Evolutionary conservation across 1,284 basidiomycete genomes (phyloP).

Genomic region (Microstroma glucosiphilum): DNA sequence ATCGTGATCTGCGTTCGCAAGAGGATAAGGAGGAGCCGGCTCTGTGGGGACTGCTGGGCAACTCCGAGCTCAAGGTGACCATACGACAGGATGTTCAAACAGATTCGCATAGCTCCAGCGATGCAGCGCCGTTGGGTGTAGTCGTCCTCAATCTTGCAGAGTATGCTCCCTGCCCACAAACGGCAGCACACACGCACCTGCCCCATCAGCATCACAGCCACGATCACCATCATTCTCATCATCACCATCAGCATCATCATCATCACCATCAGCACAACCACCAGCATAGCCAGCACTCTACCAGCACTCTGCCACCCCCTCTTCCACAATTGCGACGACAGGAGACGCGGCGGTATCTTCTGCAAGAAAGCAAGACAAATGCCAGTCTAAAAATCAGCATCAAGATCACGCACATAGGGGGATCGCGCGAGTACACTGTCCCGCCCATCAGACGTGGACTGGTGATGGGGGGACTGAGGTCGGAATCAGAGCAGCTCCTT

Average conservation of each 20-base stretch:
- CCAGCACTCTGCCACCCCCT: slow-evolving; percentile 18
- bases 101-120: slow-evolving; percentile 18
- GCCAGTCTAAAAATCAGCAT: slow-evolving; percentile 67
- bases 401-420: slow-evolving; percentile 60
- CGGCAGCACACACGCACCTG: slow-evolving; percentile 8
- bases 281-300: not conserved
- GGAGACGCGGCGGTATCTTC: slow-evolving; percentile 65
- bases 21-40: slow-evolving; percentile 7
- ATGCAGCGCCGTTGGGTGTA: slow-evolving; percentile 56
- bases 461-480: slow-evolving; percentile 19
- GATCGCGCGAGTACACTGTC: slow-evolving; percentile 59
- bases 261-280: slow-evolving; percentile 20
- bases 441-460: slow-evolving; percentile 49
- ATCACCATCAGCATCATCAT: slow-evolving; percentile 24
- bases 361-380: slow-evolving; percentile 70
- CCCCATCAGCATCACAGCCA: slow-evolving; percentile 29
- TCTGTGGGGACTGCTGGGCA: slow-evolving; percentile 29
- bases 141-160: slow-evolving; percentile 68
- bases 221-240: slow-evolving; percentile 28
- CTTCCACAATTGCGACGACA: slow-evolving; percentile 22
- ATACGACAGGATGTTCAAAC: slow-evolving; percentile 17
- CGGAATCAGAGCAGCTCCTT: slow-evolving; percentile 11
- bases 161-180: slow-evolving; percentile 61
- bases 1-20: not conserved
- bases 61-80: slow-evolving; percentile 30